A percentile compares a stretch with the other conserved stretches of the same genome.
phyloP scores from a whole-genome alignment of 1,284 basidiomycete species.

The Ceratobasidium sp. region DNA sequence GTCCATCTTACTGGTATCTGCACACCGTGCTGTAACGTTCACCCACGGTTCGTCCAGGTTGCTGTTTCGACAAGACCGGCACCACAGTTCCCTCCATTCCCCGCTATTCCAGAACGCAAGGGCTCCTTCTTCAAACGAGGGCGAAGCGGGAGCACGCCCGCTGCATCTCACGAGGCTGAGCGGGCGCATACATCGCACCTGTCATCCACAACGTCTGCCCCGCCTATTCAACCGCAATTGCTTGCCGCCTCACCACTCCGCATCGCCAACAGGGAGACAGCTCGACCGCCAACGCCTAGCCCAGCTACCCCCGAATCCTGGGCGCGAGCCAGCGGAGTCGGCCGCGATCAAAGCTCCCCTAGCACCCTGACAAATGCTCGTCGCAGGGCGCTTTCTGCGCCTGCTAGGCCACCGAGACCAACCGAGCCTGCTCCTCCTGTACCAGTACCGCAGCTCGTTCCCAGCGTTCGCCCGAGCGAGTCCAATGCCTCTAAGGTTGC shows the following conservation, averaged over 20 bases:
- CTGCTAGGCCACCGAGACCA: slow-evolving; percentile 6
- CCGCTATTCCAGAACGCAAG: slow-evolving; percentile 21
- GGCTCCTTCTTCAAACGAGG: slow-evolving; percentile 27
- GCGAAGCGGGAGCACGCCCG: slow-evolving; percentile 28
- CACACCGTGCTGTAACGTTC: neutral
- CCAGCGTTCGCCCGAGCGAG: neutral
- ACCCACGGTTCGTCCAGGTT: neutral
- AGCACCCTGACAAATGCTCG: slow-evolving; percentile 9
- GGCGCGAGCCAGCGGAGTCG: slow-evolving; percentile 11
- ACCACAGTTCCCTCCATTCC: slow-evolving; percentile 7
- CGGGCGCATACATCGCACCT: slow-evolving; percentile 28
- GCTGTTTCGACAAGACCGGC: neutral
- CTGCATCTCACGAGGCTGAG: neutral
- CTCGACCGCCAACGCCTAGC: neutral
- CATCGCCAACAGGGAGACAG: neutral
- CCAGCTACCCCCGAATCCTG: slow-evolving; percentile 26
- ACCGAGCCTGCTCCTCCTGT: slow-evolving; percentile 7
- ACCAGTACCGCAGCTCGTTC: neutral
- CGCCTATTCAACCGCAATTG: neutral
- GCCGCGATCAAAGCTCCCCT: neutral
- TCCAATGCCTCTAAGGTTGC: neutral
- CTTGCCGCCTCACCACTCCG: neutral
- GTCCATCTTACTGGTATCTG: neutral
- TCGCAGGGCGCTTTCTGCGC: slow-evolving; percentile 31
- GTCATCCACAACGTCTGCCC: neutral